Percentiles rank a stretch among this genome's conserved stretches.
Evolutionary conservation across 345 rosid species (phyloP).

Genomic region (Melaleuca quinquenervia): DNA sequence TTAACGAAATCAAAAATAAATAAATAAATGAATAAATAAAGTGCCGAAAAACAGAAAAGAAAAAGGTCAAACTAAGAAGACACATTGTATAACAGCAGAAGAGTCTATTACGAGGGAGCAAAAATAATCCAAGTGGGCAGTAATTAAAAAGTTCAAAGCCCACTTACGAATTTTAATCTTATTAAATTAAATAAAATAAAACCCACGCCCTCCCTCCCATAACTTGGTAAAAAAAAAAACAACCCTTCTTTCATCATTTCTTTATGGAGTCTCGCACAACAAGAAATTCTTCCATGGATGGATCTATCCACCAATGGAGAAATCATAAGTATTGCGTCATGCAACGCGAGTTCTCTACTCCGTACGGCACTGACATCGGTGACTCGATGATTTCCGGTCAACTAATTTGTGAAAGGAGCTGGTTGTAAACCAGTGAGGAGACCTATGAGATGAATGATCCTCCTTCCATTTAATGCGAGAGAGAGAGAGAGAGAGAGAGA

Average conservation of each 20-base stretch:
- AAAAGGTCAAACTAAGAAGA: not conserved
- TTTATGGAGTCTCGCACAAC: not conserved
- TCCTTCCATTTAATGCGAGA: not conserved
- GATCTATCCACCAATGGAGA: not conserved
- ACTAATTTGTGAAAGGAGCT: not conserved
- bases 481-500: not conserved
- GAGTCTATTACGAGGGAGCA: not conserved
- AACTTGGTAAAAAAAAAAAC: not conserved
- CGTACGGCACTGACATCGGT: not conserved
- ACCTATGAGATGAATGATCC: not conserved
- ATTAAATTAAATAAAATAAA: no score
- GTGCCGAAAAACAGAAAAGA: not conserved
- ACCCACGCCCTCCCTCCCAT: not conserved
- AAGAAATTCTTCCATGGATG: not conserved
- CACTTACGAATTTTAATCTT: no score
- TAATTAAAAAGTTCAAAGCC: not conserved
- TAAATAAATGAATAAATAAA: not conserved
- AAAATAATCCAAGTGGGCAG: not conserved
- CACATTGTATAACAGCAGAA: not conserved
- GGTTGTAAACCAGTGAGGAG: not conserved
- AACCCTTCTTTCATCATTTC: not conserved
- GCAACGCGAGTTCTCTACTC: not conserved
- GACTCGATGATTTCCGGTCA: not conserved
- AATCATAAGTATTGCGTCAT: not conserved
- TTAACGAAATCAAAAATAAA: not conserved